Percentiles rank a stretch among this genome's conserved stretches.
Evolutionary conservation across 352 stramenopile genomes (phyloP).

Genomic region (Phytophthora sojae): DNA sequence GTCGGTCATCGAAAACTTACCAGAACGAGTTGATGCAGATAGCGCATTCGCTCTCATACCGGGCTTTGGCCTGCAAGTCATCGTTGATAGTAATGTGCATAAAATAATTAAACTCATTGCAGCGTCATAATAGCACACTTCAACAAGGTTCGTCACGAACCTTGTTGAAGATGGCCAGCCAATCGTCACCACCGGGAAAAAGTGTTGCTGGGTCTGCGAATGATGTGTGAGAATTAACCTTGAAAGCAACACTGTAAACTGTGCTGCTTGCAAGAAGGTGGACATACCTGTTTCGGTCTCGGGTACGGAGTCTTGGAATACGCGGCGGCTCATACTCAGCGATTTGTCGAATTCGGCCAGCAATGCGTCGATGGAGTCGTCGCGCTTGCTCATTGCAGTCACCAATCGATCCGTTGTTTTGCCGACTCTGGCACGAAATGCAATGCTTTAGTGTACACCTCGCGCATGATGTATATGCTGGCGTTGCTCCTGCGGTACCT

Average conservation of each 20-base stretch:
- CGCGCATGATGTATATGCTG: not conserved
- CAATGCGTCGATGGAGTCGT: constrained; percentile 87
- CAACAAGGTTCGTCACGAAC: constrained; percentile 26
- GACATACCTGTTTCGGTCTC: constrained; percentile 46
- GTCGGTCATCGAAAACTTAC: constrained; percentile 30
- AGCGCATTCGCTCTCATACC: constrained; percentile 72
- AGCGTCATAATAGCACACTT: not conserved
- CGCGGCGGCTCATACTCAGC: constrained; percentile 64
- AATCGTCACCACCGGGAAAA: constrained; percentile 38
- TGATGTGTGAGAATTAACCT: not conserved
- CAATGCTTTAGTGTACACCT: not conserved
- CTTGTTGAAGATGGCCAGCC: constrained; percentile 51
- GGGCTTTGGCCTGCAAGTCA: constrained; percentile 42
- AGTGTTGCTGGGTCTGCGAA: constrained; percentile 3
- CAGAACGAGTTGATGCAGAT: constrained; percentile 85
- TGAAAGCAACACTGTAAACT: not conserved
- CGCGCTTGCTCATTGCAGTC: constrained; percentile 58
- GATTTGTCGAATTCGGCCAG: constrained; percentile 81
- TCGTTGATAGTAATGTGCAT: not conserved
- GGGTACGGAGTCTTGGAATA: constrained; percentile 56
- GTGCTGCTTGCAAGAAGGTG: not conserved
- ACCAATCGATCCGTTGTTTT: constrained; percentile 68
- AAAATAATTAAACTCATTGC: too few relatives aligned
- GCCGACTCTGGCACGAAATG: constrained; percentile 49
- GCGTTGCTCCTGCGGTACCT: constrained; percentile 37